phyloP scores from a whole-genome alignment of 352 stramenopile genomes.

The Globisporangium paroecandrum region DNA sequence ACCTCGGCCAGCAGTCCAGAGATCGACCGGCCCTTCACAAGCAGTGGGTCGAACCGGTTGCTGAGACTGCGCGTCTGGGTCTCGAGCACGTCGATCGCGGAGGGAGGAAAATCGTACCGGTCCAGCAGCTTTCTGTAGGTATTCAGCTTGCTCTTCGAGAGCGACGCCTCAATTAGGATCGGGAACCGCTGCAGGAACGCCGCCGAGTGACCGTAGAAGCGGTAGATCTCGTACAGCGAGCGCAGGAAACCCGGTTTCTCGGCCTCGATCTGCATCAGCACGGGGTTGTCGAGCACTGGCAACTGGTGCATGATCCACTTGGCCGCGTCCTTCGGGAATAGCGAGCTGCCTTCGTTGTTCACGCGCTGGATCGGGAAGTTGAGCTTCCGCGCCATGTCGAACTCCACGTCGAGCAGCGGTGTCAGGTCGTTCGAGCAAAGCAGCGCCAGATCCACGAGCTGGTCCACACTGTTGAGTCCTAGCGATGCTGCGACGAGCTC shows the following conservation, averaged over 20 bases:
- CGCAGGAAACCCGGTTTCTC: constrained; percentile 42
- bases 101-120: constrained; percentile 44
- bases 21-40: constrained; percentile 33
- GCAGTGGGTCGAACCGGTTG: constrained; percentile 55
- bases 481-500: constrained; percentile 58
- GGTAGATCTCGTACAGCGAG: constrained; percentile 68
- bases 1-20: constrained; percentile 34
- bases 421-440: constrained; percentile 90
- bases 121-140: constrained; percentile 62
- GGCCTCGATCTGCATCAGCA: constrained; percentile 41
- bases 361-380: constrained; percentile 54
- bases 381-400: constrained; percentile 40
- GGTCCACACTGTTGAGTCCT: constrained; percentile 40
- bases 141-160: constrained; percentile 46
- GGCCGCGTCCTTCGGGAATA: constrained; percentile 51
- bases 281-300: constrained; percentile 56
- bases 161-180: constrained; percentile 25
- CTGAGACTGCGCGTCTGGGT: constrained; percentile 38
- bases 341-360: constrained; percentile 21
- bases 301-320: constrained; percentile 53
- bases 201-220: constrained; percentile 61
- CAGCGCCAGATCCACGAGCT: constrained; percentile 84
- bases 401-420: constrained; percentile 60
- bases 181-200: constrained; percentile 52
- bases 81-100: constrained; percentile 68